These are phyloP conservation scores for Mortierella sp. DNA, from an alignment of 371 early-diverging fungal species.

Conservation along the genomic window DNA sequence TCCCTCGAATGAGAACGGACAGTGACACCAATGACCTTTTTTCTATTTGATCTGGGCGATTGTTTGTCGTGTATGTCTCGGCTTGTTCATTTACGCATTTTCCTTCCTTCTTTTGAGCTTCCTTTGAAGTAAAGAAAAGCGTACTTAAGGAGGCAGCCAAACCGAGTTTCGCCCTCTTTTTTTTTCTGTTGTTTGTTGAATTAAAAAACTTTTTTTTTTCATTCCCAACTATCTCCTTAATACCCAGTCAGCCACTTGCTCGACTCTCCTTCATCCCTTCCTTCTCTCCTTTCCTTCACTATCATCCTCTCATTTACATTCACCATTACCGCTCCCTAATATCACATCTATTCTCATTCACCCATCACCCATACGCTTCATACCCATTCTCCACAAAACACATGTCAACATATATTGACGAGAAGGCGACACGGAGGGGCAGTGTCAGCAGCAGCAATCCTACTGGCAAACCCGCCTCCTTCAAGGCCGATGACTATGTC, in stretches of 20 bases:
- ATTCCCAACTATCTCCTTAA: not conserved
- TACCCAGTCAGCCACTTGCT: not conserved
- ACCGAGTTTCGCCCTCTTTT: not conserved
- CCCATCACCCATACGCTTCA: not conserved
- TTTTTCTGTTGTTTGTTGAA: not conserved
- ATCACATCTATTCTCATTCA: not conserved
- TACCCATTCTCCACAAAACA: too few relatives aligned
- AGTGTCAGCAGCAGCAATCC: conserved; percentile 5
- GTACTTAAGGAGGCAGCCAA: not conserved
- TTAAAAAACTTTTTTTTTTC: conserved; percentile 4
- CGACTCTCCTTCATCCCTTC: not conserved
- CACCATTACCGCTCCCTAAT: too few relatives aligned
- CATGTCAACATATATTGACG: not conserved
- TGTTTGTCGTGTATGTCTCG: too few relatives aligned
- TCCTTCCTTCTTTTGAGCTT: not conserved
- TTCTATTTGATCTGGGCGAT: too few relatives aligned
- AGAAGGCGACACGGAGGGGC: not conserved
- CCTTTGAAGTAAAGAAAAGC: not conserved
- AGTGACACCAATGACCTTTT: not conserved
- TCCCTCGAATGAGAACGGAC: not conserved
- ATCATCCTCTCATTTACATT: not conserved
- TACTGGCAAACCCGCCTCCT: conserved; percentile 14
- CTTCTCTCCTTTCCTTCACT: not conserved
- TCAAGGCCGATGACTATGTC: conserved; percentile 32
- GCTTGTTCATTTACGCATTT: not conserved